Evolutionary conservation across 306 rosid genomes (phyloP).

Genomic region (Cercis canadensis): DNA sequence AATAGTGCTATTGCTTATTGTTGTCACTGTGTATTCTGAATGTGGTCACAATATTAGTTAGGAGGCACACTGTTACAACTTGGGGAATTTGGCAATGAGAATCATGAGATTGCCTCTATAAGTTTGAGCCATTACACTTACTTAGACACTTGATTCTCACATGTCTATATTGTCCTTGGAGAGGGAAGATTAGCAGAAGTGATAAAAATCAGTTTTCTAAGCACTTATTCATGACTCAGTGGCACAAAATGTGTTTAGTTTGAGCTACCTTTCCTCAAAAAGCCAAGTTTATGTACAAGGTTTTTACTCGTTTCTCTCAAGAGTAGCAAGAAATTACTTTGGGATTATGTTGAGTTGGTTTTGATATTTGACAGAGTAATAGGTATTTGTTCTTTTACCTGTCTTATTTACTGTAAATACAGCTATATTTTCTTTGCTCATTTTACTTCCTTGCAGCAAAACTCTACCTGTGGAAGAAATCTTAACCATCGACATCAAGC

Average conservation of each 20-base stretch:
- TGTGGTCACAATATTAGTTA: too few species aligned
- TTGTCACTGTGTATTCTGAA: too few species aligned
- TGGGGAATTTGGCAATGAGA: too few species aligned
- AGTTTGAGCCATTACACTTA: too few species aligned
- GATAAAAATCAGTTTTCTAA: background rate
- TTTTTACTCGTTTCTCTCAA: background rate
- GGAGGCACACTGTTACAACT: too few species aligned
- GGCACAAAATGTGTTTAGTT: background rate
- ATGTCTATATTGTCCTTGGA: too few species aligned
- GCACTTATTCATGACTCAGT: background rate
- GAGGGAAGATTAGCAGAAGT: background rate
- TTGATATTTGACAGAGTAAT: too few species aligned
- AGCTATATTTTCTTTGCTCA: background rate
- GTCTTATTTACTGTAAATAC: background rate
- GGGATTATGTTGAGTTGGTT: background rate
- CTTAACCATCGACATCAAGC: conserved; percentile 79
- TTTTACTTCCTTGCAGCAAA: conserved; percentile 50
- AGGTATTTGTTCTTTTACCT: conserved; percentile 12
- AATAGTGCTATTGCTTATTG: too few species aligned
- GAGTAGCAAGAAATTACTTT: background rate
- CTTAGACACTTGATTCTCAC: too few species aligned
- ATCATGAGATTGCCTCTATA: too few species aligned
- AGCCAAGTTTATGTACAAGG: background rate
- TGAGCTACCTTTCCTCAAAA: background rate
- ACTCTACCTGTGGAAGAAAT: conserved; percentile 80